phyloP scores from a whole-genome alignment of 345 rosid species.

The Acer campestre region DNA sequence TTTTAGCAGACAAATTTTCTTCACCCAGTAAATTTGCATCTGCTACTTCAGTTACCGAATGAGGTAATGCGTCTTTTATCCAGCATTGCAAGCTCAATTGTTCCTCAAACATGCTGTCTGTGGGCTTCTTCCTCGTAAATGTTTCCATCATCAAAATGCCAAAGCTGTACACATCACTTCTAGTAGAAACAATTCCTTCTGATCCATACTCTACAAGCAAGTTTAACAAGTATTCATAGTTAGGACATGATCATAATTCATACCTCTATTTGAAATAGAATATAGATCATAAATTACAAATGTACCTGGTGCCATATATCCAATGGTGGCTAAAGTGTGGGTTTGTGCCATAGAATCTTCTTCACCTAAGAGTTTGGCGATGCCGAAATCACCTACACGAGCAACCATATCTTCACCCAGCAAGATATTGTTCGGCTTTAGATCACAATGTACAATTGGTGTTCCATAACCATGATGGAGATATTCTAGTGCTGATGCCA shows the following conservation, averaged over 20 bases:
- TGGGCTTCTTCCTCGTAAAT: constrained; percentile 23
- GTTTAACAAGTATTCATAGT: too few relatives aligned
- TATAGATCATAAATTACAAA: background rate
- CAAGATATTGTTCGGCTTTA: too few relatives aligned
- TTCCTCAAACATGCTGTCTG: constrained; percentile 7
- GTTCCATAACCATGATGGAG: background rate
- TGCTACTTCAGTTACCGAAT: background rate
- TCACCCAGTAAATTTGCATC: constrained; percentile 17
- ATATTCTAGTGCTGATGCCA: constrained; percentile 21
- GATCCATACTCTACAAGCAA: constrained; percentile 18
- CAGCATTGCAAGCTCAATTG: constrained; percentile 20
- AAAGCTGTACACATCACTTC: constrained; percentile 20
- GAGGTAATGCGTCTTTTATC: background rate
- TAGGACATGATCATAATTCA: background rate
- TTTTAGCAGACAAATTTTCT: constrained; percentile 6
- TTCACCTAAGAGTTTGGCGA: background rate
- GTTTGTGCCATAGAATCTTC: background rate
- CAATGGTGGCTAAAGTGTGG: constrained; percentile 5
- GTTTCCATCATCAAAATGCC: constrained; percentile 24
- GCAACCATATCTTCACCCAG: background rate
- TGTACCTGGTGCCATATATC: constrained; percentile 13
- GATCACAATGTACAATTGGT: too few relatives aligned
- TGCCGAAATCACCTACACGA: constrained; percentile 6
- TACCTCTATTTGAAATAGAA: too few relatives aligned
- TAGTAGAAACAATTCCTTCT: constrained; percentile 15